Evolutionary conservation across 1,139 yeast species (phyloP).

Genomic region (Arxiozyma bovina): DNA sequence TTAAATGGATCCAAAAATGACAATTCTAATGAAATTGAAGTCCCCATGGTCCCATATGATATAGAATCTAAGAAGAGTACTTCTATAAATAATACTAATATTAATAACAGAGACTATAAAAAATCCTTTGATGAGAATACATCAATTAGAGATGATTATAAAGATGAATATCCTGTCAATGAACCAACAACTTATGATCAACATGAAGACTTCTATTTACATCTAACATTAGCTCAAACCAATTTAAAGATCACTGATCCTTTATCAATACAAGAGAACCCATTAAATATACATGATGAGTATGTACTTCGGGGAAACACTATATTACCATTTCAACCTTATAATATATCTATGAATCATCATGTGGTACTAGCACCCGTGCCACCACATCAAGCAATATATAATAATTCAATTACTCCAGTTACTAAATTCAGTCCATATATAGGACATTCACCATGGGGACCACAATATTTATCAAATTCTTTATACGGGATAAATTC

Average conservation of each 20-base stretch:
- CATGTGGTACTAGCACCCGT: not conserved
- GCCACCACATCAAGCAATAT: not conserved
- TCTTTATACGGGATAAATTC: not conserved
- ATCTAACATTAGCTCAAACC: not conserved
- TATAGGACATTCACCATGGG: constrained; percentile 4
- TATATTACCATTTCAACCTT: not conserved
- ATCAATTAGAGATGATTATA: not conserved
- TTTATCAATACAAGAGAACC: not conserved
- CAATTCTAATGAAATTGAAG: not conserved
- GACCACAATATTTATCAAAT: not conserved
- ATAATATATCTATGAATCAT: not conserved
- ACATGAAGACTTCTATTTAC: not conserved
- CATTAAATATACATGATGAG: not conserved
- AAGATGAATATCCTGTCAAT: not conserved
- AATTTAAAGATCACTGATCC: not conserved
- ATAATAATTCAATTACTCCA: constrained; percentile 2
- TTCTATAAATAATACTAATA: not conserved
- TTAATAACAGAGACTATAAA: not conserved
- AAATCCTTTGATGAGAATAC: not conserved
- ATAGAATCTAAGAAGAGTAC: no score
- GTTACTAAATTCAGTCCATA: constrained; percentile 3
- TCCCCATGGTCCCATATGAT: not conserved
- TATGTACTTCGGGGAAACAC: not conserved
- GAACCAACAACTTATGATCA: not conserved
- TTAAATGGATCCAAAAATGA: not conserved